Base-by-base conservation (phyloP, 768 basidiomycete species). In the Plicaturopsis crispa region DNA sequence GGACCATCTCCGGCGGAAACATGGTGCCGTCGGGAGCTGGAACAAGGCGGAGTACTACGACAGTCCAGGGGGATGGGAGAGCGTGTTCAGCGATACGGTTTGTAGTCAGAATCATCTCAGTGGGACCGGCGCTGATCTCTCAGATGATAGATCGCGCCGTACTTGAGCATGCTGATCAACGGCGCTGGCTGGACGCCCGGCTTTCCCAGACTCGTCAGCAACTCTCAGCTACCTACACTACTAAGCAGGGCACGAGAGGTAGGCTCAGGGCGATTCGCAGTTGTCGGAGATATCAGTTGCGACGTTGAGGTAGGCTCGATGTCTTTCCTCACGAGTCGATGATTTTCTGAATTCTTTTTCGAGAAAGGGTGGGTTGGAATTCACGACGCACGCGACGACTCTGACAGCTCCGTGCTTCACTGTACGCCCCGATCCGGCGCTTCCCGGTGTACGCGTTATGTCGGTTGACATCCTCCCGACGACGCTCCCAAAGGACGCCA, bases 391-490 rank as follows among this genome's bases (percentile, higher is more conserved):
- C n/a, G 59, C 81, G 5, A 84, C 89, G 0, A 93, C 91, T 1
- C 74, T 93, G 38, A 79, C 78, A 7, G 62, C 73, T 4, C 92
- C 92, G 0, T 80, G 78, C 54, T 87, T 78, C 59, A 72, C 66
- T 31, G 53, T 65, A 18, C 62, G 65, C 1, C 72, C 75, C 0
- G 39, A 56, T 5, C 63, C 70, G 0, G 47, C 57, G 2, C 65
- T 78, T 10, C 76, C 77, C 0, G 61, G 65, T n/a, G 71, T 77
- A 26, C 78, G 84, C 39, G 78, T 94, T 48, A 91, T 92, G 77
- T 75, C 86, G 0, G 84, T 93, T 36, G 92, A 97, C 52, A 96
- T 94, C 48, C 73, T 96, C 4, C 92, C 92, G 0, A 73, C 92
- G 0, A 75, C 84, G 40, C 69, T 97, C 18, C 86, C 91, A 1